phyloP scores from a whole-genome alignment of 169 alveolate species.

The Plasmodium adleri region DNA sequence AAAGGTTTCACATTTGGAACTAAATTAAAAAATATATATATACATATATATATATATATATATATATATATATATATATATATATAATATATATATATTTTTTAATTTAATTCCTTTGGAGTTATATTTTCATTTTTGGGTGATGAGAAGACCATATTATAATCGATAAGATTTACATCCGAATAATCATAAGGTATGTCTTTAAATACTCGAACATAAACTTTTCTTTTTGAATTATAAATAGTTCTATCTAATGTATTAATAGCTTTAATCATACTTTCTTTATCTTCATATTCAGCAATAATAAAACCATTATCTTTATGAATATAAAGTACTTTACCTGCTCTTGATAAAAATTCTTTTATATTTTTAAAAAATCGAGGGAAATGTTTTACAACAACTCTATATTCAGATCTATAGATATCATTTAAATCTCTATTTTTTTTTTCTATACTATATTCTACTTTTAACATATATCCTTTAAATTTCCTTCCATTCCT shows the following conservation, averaged over 20 bases:
- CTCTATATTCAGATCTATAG: slow-evolving; percentile 25
- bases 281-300: slow-evolving; percentile 28
- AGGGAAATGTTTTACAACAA: slow-evolving; percentile 35
- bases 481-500: slow-evolving; percentile 14
- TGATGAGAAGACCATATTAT: background rate
- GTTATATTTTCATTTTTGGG: background rate
- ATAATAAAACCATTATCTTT: slow-evolving; percentile 25
- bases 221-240: slow-evolving; percentile 3
- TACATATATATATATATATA: no score
- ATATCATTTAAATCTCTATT: slow-evolving; percentile 16
- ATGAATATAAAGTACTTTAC: slow-evolving; percentile 25
- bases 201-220: slow-evolving; percentile 25
- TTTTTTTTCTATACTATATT: slow-evolving; percentile 27
- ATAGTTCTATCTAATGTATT: slow-evolving; percentile 19
- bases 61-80: no score
- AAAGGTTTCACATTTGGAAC: no score
- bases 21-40: no score
- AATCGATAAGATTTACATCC: slow-evolving; percentile 4
- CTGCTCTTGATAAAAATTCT: slow-evolving; percentile 20
- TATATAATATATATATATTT: no score
- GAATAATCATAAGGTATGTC: slow-evolving; percentile 26
- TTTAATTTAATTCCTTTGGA: no score
- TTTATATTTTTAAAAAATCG: background rate
- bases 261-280: slow-evolving; percentile 29
- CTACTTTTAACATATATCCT: slow-evolving; percentile 42